phyloP scores from a whole-genome alignment of 2,329 filamentous ascomycete genomes.

The Aphanocladium album region DNA sequence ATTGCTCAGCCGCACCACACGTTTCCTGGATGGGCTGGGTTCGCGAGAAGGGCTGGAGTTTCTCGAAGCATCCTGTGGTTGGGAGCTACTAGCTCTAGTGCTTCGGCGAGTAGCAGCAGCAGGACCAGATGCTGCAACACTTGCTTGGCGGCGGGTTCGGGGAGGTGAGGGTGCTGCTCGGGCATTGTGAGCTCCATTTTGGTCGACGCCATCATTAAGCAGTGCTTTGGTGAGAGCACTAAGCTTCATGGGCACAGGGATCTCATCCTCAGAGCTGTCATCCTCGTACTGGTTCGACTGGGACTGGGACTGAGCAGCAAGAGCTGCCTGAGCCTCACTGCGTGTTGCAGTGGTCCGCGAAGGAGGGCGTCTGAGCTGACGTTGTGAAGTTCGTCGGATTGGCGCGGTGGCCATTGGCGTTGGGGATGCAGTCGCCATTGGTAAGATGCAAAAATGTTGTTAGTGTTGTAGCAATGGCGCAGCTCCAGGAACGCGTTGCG shows the following conservation, averaged over 20 bases:
- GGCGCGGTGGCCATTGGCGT: conserved; percentile 49
- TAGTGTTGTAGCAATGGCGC: background rate
- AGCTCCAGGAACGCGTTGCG: conserved; percentile 2
- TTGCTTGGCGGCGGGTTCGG: conserved; percentile 44
- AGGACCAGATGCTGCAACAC: conserved; percentile 40
- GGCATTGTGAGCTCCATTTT: conserved; percentile 38
- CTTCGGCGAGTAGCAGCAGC: conserved; percentile 40
- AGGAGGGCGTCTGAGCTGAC: conserved; percentile 48
- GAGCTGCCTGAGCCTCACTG: conserved; percentile 39
- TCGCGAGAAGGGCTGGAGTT: conserved; percentile 45
- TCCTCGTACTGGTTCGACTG: conserved; percentile 47
- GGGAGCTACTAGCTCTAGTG: conserved; percentile 44
- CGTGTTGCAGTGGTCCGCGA: conserved; percentile 42
- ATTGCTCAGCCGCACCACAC: conserved; percentile 53
- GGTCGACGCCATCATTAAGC: conserved; percentile 58
- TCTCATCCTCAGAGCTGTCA: conserved; percentile 93
- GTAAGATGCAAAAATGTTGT: conserved; percentile 2
- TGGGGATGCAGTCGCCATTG: conserved; percentile 50
- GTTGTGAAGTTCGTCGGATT: conserved; percentile 49
- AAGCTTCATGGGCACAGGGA: conserved; percentile 86
- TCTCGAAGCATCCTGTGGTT: conserved; percentile 34
- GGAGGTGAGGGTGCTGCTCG: conserved; percentile 39
- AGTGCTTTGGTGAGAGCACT: conserved; percentile 88
- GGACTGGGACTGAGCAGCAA: conserved; percentile 23
- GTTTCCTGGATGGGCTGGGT: conserved; percentile 49